Base-by-base conservation (phyloP, 2,329 filamentous ascomycete genomes). In the Pseudogymnoascus sp. region DNA sequence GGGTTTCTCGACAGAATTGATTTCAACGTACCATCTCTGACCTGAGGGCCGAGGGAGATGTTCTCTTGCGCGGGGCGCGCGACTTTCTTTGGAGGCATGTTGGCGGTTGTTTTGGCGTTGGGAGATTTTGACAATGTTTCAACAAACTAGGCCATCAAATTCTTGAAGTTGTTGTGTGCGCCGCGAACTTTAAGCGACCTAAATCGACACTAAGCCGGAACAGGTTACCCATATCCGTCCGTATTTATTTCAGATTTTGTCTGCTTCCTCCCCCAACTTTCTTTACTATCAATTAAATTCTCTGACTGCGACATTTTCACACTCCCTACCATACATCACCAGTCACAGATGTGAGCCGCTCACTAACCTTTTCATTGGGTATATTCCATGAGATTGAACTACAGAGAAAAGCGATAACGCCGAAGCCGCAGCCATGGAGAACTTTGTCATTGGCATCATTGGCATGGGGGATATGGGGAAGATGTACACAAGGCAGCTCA, bases 381-480 rank as follows among this genome's bases (percentile, higher is more conserved):
- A 57, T 14, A 13, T 57, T 57, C 51, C 51, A 34, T 57, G 51
- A 57, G 51, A 57, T 57, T 57, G 28, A 57, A 57, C 51, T 34
- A 57, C 51, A 61, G 34, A 57, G 25, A 54, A 45, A 6, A 48
- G 39, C 61, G 23, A 62, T 51, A 60, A 67, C 31, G 39, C 45
- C 31, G 64, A 41, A 8, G 64, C 57, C 31, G 64, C 37, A 8
- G 64, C 34, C 31, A 70, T 71, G 67, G 67, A 71, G 7, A 81
- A 84, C 73, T 91, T 91, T 75, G 86, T 89, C 67, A 85, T 99
- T 70, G 95, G 95, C 70, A 90, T 99, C 74, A 99, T 99, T 75
- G 95, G 95, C 66, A 97, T 99, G 93, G 95, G 95, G 69, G 93
- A 97, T 74, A 99, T 99, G 95, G 95, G 95, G 73, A 96, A 89